Conservation (phyloP, 1,139 yeast genomes). For the Kodamaea anthophila region DNA sequence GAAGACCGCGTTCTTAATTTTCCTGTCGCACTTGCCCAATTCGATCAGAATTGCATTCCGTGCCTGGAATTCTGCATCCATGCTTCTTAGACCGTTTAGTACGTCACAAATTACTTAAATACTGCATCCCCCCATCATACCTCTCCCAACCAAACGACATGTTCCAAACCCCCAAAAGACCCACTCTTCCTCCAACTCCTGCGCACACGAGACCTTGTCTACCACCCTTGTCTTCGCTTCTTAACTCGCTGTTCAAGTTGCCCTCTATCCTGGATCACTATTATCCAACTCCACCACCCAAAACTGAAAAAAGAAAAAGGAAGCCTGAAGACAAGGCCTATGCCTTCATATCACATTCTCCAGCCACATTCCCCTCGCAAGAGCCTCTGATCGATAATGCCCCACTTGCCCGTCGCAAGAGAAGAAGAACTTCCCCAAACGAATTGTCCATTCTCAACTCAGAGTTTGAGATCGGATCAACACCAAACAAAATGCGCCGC, state of each 20-base stretch:
- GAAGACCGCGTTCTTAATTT: no score
- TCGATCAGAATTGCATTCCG: no score
- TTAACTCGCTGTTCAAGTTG: constrained; percentile 12
- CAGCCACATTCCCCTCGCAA: constrained; percentile 74
- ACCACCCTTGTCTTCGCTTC: constrained; percentile 39
- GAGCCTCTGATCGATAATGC: constrained; percentile 88
- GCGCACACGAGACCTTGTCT: constrained; percentile 22
- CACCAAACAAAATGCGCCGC: constrained; percentile 76
- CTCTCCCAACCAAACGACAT: no score
- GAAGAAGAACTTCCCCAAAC: constrained; percentile 89
- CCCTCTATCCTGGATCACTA: constrained; percentile 9
- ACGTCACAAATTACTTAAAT: no score
- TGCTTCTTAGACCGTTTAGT: no score
- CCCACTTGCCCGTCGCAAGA: constrained; percentile 83
- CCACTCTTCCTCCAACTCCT: constrained; percentile 25
- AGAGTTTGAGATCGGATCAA: constrained; percentile 69
- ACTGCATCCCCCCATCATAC: no score
- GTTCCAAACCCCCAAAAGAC: constrained; percentile 29
- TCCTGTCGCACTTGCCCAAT: no score
- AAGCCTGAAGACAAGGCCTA: constrained; percentile 37
- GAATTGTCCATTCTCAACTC: constrained; percentile 75
- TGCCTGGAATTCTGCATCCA: no score
- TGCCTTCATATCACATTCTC: constrained; percentile 90
- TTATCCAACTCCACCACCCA: constrained; percentile 7
- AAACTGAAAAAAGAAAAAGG: constrained; percentile 7